phyloP scores from a whole-genome alignment of 1,284 basidiomycete genomes.

The Mixia osmundae region DNA sequence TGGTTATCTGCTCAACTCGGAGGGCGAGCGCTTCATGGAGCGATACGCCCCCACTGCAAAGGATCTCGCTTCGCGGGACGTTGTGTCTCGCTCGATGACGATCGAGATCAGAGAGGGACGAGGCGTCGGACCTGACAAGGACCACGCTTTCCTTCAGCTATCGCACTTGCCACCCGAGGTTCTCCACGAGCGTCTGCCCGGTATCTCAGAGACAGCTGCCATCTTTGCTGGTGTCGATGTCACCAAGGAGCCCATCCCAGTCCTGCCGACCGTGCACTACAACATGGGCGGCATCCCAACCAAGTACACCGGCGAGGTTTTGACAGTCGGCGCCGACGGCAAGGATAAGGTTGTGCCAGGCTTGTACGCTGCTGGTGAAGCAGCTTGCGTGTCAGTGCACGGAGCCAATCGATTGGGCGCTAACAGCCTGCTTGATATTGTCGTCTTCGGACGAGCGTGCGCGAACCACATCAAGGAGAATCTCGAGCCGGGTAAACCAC shows the following conservation, averaged over 20 bases:
- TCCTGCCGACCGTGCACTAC: conserved; percentile 86
- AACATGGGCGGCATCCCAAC: conserved; percentile 99
- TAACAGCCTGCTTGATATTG: conserved; percentile 95
- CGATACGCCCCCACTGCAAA: conserved; percentile 98
- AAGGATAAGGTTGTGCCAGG: conserved; percentile 90
- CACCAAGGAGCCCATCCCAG: conserved; percentile 96
- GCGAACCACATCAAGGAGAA: conserved; percentile 94
- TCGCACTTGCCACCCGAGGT: conserved; percentile 91
- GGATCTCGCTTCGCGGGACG: conserved; percentile 97
- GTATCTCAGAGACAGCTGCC: conserved; percentile 98
- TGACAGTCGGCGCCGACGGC: conserved; percentile 63
- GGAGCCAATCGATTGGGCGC: conserved; percentile 98
- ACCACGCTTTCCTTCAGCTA: conserved; percentile 91
- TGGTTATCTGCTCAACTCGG: conserved; percentile 92
- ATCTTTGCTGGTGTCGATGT: conserved; percentile 99
- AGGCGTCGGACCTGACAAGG: conserved; percentile 95
- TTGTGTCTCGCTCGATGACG: conserved; percentile 98
- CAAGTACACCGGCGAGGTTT: conserved; percentile 89
- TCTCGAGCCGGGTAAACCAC: conserved; percentile 66
- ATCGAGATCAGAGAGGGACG: conserved; percentile 97
- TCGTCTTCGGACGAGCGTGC: conserved; percentile 95
- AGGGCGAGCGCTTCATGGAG: conserved; percentile 99
- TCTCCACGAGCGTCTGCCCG: conserved; percentile 88
- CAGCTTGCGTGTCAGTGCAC: conserved; percentile 96
- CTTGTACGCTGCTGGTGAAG: conserved; percentile 95